Conservation (phyloP, 805 yeast species). For the Pichia thaimueangensis region DNA sequence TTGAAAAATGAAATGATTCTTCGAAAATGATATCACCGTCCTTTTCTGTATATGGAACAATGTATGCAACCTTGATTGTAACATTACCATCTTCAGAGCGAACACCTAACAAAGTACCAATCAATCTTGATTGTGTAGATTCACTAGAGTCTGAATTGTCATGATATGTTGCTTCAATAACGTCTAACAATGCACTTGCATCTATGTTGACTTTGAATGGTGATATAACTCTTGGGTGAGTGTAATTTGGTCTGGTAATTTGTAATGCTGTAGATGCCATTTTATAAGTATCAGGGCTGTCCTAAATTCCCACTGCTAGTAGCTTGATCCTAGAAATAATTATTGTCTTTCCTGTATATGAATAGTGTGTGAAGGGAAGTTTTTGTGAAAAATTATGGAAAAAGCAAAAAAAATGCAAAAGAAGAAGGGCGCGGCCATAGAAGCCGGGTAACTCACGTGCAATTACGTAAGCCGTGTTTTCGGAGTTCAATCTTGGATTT, state of each 20-base stretch:
- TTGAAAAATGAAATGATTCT: slow-evolving; percentile 65
- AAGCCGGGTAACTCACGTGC: too few species aligned
- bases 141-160: slow-evolving; percentile 32
- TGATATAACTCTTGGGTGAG: slow-evolving; percentile 28
- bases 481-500: too few species aligned
- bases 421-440: too few species aligned
- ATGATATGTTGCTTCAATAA: slow-evolving; percentile 65
- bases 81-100: slow-evolving; percentile 79
- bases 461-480: too few species aligned
- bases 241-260: slow-evolving; percentile 42
- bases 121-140: slow-evolving; percentile 49
- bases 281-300: too few species aligned
- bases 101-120: slow-evolving; percentile 76
- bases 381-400: too few species aligned
- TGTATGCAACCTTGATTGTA: slow-evolving; percentile 67
- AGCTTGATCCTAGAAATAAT: too few species aligned
- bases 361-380: too few species aligned
- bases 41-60: slow-evolving; percentile 73
- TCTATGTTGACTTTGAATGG: slow-evolving; percentile 54
- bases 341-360: too few species aligned
- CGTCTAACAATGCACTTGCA: slow-evolving; percentile 67
- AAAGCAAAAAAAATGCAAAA: too few species aligned
- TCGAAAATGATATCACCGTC: slow-evolving; percentile 74
- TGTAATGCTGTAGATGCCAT: slow-evolving; percentile 26
- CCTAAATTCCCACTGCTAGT: too few species aligned